Base-by-base conservation (phyloP, 495 filamentous ascomycete species). In the Viridothelium virens region DNA sequence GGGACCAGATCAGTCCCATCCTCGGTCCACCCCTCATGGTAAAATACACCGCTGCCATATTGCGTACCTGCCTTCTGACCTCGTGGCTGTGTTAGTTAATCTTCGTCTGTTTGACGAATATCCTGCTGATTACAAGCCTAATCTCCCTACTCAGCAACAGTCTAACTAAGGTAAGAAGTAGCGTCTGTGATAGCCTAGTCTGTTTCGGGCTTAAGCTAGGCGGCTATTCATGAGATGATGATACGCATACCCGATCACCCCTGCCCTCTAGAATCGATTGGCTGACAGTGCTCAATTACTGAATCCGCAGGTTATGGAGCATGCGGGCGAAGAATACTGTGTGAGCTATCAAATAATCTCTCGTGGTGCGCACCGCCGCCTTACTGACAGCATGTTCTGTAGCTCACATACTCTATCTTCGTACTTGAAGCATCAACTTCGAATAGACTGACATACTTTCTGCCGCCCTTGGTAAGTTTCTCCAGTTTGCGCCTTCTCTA, bases 71-170 rank as follows among this genome's bases (percentile, higher is more conserved):
- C 18, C 11, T 36, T 59, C 53, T 59, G 53, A 59, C 36, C 31
- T 59, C 3, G 53, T 59, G 66, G 66, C 68, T 67, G 65, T 56
- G 62, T 59, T 65, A 73, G 84, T 73, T 89, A 44, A 82, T 91
- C 70, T 96, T 96, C 72, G 84, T 96, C 38, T 89, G 83, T 39
- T 81, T 97, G 74, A 95, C 90, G 68, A 95, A 93, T 69, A 91
- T 96, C 65, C 82, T 96, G 14, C 81, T 97, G n/a, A 87, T 95
- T 69, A 94, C 92, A 47, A 93, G 90, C 16, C 80, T 96, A 66
- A 94, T 96, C 65, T 91, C 89, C 81, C 85, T 97, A 77, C 85
- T 97, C 69, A 93, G 89, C 70, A 92, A 95, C 80, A 91, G 86
- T 73, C 85, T 96, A 70, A 89, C 87, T 48, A 90, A 89, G 74